A percentile compares a stretch with the other conserved stretches of the same genome.
Conservation (phyloP, 306 rosid species). For the Quercus parvula region DNA sequence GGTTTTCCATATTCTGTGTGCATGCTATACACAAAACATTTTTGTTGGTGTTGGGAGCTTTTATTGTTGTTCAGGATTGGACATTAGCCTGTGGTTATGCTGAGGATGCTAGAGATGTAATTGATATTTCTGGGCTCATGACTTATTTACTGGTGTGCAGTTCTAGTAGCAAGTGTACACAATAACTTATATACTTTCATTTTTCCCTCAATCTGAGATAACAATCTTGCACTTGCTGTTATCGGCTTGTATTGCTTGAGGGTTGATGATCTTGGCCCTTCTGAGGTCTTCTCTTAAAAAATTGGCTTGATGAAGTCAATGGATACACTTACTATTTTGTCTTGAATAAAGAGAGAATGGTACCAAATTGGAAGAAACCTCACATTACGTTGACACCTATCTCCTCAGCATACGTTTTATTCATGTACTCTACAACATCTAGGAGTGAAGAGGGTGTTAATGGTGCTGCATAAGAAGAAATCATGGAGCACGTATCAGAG, state of each 20-base stretch:
- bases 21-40: background rate
- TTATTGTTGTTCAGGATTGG: background rate
- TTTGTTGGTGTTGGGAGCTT: slow-evolving; percentile 10
- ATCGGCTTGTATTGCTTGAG: background rate
- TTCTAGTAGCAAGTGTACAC: background rate
- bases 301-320: slow-evolving; percentile 28
- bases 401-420: slow-evolving; percentile 21
- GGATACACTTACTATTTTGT: slow-evolving; percentile 25
- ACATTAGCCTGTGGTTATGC: slow-evolving; percentile 12
- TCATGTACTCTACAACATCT: slow-evolving; percentile 21
- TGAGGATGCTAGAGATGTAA: slow-evolving; percentile 31
- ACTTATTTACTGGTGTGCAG: background rate
- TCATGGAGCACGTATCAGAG: slow-evolving; percentile 58
- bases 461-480: slow-evolving; percentile 48
- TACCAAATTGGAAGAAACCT: slow-evolving; percentile 31
- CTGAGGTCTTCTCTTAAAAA: slow-evolving; percentile 9
- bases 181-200: background rate
- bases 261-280: background rate
- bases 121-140: slow-evolving; percentile 6
- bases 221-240: background rate
- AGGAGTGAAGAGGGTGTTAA: slow-evolving; percentile 27
- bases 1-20: background rate
- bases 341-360: slow-evolving; percentile 46
- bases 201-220: background rate
- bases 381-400: slow-evolving; percentile 33